Evolutionary conservation across 305 asterid genomes (phyloP).

Genomic region (Rubia peregrina): DNA sequence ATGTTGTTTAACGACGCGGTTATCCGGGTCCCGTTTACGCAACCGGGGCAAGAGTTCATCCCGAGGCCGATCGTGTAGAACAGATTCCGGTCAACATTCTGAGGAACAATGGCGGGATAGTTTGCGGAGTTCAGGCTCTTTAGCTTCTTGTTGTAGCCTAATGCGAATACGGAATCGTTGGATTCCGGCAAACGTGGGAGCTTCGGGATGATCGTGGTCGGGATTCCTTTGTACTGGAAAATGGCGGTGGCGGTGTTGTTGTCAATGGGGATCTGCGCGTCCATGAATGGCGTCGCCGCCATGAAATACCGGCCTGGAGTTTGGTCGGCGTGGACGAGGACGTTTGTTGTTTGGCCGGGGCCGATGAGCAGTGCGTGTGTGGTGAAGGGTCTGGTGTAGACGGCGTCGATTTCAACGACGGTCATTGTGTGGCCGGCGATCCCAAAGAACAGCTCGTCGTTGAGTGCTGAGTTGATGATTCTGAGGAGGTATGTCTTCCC

Average conservation of each 20-base stretch:
- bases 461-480: conserved; percentile 53
- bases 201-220: conserved; percentile 23
- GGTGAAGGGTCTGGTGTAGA: conserved; percentile 53
- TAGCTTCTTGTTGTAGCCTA: conserved; percentile 29
- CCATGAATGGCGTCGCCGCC: conserved; percentile 61
- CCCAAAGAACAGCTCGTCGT: conserved; percentile 50
- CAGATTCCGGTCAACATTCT: conserved; percentile 41
- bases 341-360: conserved; percentile 68
- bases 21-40: conserved; percentile 46
- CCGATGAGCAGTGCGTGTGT: conserved; percentile 49
- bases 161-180: conserved; percentile 40
- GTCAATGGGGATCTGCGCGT: conserved; percentile 47
- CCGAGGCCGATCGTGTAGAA: conserved; percentile 63
- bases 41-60: conserved; percentile 43
- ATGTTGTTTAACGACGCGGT: conserved; percentile 65
- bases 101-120: conserved; percentile 53
- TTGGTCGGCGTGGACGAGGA: conserved; percentile 40
- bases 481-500: conserved; percentile 58
- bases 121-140: conserved; percentile 39
- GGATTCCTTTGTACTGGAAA: conserved; percentile 41
- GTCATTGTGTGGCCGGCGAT: conserved; percentile 49
- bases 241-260: conserved; percentile 56
- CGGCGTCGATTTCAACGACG: conserved; percentile 62
- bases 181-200: conserved; percentile 39
- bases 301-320: conserved; percentile 43